phyloP scores from a whole-genome alignment of 2,329 filamentous ascomycete genomes.

The Lasiodiplodia gonubiensis region DNA sequence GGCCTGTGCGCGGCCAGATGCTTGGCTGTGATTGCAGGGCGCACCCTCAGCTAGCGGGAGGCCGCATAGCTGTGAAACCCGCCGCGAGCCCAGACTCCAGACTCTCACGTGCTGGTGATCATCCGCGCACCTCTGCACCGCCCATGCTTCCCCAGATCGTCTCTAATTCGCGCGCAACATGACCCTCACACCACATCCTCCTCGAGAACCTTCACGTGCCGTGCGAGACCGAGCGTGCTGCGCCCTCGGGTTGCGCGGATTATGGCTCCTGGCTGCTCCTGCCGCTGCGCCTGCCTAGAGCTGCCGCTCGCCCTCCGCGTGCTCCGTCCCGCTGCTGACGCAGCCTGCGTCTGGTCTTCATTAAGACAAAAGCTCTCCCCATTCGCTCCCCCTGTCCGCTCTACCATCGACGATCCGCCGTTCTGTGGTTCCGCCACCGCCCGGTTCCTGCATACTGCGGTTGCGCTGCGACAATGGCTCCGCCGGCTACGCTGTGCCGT shows the following conservation, averaged over 20 bases:
- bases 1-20: constrained; percentile 15
- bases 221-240: not conserved
- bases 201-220: constrained; percentile 10
- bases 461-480: not conserved
- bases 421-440: not conserved
- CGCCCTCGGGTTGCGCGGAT: constrained; percentile 5
- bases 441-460: constrained; percentile 13
- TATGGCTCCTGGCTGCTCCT: not conserved
- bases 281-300: constrained; percentile 9
- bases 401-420: constrained; percentile 16
- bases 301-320: not conserved
- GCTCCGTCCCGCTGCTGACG: constrained; percentile 18
- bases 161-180: not conserved
- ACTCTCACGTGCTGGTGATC: not conserved
- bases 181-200: constrained; percentile 16
- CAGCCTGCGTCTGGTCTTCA: constrained; percentile 23
- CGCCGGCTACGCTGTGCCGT: constrained; percentile 5
- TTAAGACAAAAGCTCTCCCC: not conserved
- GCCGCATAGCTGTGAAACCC: constrained; percentile 22
- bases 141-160: constrained; percentile 25
- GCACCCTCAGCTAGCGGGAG: constrained; percentile 16
- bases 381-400: not conserved
- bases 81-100: constrained; percentile 8
- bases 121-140: not conserved
- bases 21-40: constrained; percentile 22